Evolutionary conservation across 2,329 filamentous ascomycete genomes (phyloP).

Genomic region (Malbranchea zuffiana): DNA sequence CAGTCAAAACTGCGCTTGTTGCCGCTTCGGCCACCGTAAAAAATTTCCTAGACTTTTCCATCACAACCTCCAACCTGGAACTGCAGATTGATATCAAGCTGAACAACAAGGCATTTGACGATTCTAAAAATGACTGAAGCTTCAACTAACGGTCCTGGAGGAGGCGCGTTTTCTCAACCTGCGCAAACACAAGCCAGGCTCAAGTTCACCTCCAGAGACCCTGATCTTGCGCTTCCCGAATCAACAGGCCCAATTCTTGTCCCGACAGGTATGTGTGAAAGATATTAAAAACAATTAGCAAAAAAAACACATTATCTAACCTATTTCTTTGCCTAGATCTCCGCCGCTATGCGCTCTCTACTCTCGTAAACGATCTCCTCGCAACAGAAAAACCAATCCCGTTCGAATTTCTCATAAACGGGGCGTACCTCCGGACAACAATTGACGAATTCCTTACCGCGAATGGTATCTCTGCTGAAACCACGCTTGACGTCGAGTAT

Average conservation of each 20-base stretch:
- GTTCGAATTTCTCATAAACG: conserved; percentile 90
- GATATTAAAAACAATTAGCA: neutral
- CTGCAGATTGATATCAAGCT: neutral
- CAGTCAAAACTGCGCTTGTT: conserved; percentile 25
- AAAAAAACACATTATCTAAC: neutral
- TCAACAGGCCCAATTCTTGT: conserved; percentile 47
- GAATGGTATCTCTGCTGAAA: conserved; percentile 81
- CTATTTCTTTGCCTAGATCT: conserved; percentile 32
- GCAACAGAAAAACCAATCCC: conserved; percentile 42
- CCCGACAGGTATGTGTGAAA: conserved; percentile 44
- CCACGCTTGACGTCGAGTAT: conserved; percentile 80
- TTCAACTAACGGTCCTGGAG: neutral
- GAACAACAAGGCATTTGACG: neutral
- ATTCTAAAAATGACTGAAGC: conserved; percentile 3
- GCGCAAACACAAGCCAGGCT: conserved; percentile 43
- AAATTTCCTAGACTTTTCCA: conserved; percentile 23
- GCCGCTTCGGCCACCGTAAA: conserved; percentile 33
- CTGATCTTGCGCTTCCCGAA: conserved; percentile 44
- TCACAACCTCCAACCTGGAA: conserved; percentile 13
- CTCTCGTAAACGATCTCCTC: conserved; percentile 52
- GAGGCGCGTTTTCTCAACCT: too few species aligned
- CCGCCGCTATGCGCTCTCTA: conserved; percentile 50
- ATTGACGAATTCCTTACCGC: conserved; percentile 81
- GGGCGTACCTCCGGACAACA: conserved; percentile 77
- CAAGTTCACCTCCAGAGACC: conserved; percentile 43